A percentile compares a stretch with the other conserved stretches of the same genome.
These are phyloP conservation scores for Limtongia smithiae DNA, from an alignment of 805 yeast genomes.

Conservation along the genomic window DNA sequence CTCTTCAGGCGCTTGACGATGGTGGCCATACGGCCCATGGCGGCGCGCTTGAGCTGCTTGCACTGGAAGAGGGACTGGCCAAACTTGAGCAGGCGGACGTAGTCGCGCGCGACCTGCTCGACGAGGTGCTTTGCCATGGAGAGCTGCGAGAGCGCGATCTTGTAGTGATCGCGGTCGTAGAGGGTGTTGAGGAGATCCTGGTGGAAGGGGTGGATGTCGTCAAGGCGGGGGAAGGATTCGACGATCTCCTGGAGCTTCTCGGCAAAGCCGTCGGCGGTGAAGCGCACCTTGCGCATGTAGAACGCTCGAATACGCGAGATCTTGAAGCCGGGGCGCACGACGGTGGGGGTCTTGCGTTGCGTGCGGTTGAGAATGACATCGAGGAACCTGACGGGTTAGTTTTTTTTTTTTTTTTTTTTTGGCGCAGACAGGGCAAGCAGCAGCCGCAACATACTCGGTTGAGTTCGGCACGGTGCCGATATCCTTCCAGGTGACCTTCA, in stretches of 20 bases:
- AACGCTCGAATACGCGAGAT: constrained; percentile 95
- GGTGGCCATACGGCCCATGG: constrained; percentile 99
- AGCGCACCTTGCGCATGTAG: constrained; percentile 96
- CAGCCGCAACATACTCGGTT: constrained; percentile 51
- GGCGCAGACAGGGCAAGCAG: neutral
- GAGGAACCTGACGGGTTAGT: constrained; percentile 47
- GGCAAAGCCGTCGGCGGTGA: constrained; percentile 91
- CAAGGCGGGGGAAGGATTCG: constrained; percentile 89
- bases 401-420: neutral
- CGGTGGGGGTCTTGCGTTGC: constrained; percentile 99
- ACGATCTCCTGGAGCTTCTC: constrained; percentile 87
- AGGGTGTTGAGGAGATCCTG: constrained; percentile 96
- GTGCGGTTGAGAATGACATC: constrained; percentile 96
- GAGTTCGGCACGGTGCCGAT: constrained; percentile 91
- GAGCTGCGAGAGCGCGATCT: constrained; percentile 91
- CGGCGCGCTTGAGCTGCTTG: constrained; percentile 97
- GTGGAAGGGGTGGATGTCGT: constrained; percentile 98
- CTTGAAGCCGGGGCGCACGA: constrained; percentile 91
- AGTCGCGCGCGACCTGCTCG: constrained; percentile 95
- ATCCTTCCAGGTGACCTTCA: constrained; percentile 99
- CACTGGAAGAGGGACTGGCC: constrained; percentile 98
- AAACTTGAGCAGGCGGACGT: constrained; percentile 86
- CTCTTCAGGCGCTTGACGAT: constrained; percentile 93
- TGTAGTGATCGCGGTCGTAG: constrained; percentile 97
- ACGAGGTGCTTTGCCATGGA: constrained; percentile 90